These are phyloP conservation scores for Phytophthora parvispora DNA, from an alignment of 352 stramenopile genomes.

Conservation along the genomic window DNA sequence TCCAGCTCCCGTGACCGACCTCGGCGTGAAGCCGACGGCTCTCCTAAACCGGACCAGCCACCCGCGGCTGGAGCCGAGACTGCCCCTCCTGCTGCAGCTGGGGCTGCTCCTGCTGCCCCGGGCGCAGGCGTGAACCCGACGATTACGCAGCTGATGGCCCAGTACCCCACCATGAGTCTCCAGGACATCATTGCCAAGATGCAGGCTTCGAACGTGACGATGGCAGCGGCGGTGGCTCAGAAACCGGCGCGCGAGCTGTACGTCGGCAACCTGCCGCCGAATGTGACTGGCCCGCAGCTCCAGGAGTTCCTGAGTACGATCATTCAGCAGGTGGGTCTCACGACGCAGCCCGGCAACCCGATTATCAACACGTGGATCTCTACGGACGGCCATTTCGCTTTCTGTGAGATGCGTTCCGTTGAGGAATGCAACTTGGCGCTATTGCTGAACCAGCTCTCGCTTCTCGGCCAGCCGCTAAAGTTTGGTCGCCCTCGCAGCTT, in stretches of 20 bases:
- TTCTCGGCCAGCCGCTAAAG: conserved; percentile 87
- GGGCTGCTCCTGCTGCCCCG: conserved; percentile 23
- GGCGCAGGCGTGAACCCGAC: conserved; percentile 64
- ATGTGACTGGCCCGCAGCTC: conserved; percentile 83
- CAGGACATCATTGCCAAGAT: conserved; percentile 93
- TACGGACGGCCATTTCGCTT: conserved; percentile 88
- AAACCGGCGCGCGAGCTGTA: conserved; percentile 89
- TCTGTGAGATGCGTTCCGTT: conserved; percentile 89
- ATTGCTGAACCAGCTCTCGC: conserved; percentile 82
- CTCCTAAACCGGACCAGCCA: conserved; percentile 53
- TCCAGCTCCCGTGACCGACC: conserved; percentile 69
- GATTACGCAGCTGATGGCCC: conserved; percentile 92
- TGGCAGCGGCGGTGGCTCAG: conserved; percentile 77
- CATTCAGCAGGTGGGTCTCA: conserved; percentile 89
- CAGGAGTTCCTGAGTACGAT: conserved; percentile 91
- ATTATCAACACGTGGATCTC: conserved; percentile 92
- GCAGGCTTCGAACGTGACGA: conserved; percentile 82
- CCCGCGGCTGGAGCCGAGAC: conserved; percentile 28
- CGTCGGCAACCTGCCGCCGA: conserved; percentile 88
- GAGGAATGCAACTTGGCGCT: conserved; percentile 90
- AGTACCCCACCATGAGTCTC: conserved; percentile 90
- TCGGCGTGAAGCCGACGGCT: conserved; percentile 65
- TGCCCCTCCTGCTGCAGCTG: conserved; percentile 4
- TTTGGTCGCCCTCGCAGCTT: conserved; percentile 89
- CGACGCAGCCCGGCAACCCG: conserved; percentile 78